Base-by-base conservation (phyloP, 73 alveolate genomes). In the Paramecium tetraurelia region DNA sequence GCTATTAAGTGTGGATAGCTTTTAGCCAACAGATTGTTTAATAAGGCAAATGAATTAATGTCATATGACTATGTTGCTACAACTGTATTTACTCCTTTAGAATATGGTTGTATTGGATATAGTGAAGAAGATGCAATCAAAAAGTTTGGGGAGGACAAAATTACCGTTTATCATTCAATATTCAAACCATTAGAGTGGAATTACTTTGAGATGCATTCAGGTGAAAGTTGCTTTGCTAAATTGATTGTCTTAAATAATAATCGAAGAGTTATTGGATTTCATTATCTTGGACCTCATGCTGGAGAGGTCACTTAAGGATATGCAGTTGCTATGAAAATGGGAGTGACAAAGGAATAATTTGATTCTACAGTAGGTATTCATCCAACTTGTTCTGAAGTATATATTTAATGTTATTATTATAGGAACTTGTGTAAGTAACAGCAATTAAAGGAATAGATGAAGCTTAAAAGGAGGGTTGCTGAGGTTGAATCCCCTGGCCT, bases 301-400 rank as follows among this genome's bases (percentile, higher is more conserved):
- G 99, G 99, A 40, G 99, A 99, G 88, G 98, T 99, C 48, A 97
- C 99, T 6, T 99, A 98, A 96, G 99, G 99, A 90, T 93, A 97
- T 83, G 98, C 98, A n/a, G 96, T 97, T 57, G 99, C 99, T 29
- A 95, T 99, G 97, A 97, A 97, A 93, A 89, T 97, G 76, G 99
- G 99, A 10, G 98, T 96, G 36, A 99, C 99, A 12, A 92, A 99
- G 95, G 99, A 93, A 12, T 86, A 85, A 63, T 93, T 97, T 50
- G 99, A 98, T 90, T 83, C 85, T 41, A 93, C 98, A 84, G 98
- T 98, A 22, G 99, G 99, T 68, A 98, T 98, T 88, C 99, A 98
- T 94, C 99, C 99, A 58, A 98, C 99, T 4, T 93, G 96, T 83
- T 99, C 99, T 38, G 99, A 98, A 95, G 99, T 97, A 92, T 24